Conservation (phyloP, 2,329 filamentous ascomycete genomes). For the Tolypocladium ovalisporum region DNA sequence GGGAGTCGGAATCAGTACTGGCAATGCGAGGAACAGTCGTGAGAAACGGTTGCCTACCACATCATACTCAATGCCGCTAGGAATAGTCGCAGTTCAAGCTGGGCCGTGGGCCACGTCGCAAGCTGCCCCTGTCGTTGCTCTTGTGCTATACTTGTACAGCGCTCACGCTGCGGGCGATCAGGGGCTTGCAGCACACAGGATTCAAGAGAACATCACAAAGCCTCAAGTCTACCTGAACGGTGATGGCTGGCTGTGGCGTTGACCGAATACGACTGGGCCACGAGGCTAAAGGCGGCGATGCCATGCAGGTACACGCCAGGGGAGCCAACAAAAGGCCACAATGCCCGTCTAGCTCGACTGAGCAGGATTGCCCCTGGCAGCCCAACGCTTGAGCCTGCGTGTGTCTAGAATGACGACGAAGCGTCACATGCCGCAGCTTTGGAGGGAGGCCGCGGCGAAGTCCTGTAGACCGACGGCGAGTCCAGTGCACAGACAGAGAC, state of each 20-base stretch:
- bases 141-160: not conserved
- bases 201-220: not conserved
- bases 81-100: not conserved
- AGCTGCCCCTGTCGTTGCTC: not conserved
- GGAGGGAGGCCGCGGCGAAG: not conserved
- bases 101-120: not conserved
- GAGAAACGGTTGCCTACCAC: not conserved
- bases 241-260: not conserved
- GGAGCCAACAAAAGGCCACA: not conserved
- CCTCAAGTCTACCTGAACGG: not conserved
- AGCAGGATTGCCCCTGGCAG: not conserved
- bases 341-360: not conserved
- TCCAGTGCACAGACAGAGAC: not conserved
- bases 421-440: not conserved
- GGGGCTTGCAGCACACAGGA: conserved; percentile 2
- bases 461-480: not conserved
- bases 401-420: not conserved
- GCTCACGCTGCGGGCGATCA: not conserved
- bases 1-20: not conserved
- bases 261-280: not conserved
- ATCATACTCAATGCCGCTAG: not conserved
- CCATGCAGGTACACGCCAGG: not conserved
- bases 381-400: not conserved
- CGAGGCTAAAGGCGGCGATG: not conserved
- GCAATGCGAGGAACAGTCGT: not conserved